Evolutionary conservation across 495 filamentous ascomycete genomes (phyloP), one percentile per base, ranked within the genome.

Genomic region (Aspergillus asperescens): DNA sequence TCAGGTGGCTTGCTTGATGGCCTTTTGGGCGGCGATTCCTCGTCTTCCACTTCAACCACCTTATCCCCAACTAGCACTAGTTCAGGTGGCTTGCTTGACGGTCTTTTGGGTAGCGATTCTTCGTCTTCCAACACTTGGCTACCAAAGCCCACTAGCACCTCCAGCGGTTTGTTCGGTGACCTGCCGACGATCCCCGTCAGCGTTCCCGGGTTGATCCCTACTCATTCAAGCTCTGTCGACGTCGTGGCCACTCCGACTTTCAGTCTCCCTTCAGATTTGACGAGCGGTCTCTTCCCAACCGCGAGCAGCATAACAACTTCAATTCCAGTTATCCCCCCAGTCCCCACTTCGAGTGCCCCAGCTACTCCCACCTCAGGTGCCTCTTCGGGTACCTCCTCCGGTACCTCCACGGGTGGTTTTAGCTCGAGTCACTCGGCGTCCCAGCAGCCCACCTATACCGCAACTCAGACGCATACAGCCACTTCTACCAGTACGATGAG

Each of bases 111-210:
- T 9, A 28, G 37, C 13, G 37, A 50, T 28, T 13, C 45, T 18
- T 27, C 7, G n/a, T 20, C 13, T n/a, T 28, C 46, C 5, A 20
- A 7, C 7, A 15, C 27, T 19, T n/a, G n/a, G n/a, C 10, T 24
- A 8, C 19, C 38, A 24, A 12, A 3, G 12, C 1, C 22, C 22
- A 41, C n/a, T 16, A 22, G 19, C 22, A 35, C 25, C 13, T 54
- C 34, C 0, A 12, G 25, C 0, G 16, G 42, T n/a, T 41, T 25
- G 48, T 20, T 37, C 27, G 52, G 38, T 12, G 28, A 22, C 7
- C 37, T 54, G 28, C 49, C 52, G 15, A 59, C 58, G 25, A 63
- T 70, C 15, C 56, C 62, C 22, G 58, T 69, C 41, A 66, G 60
- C 45, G 58, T 64, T 48, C 62, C 68, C 41, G 52, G 51, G 22